Base-by-base conservation (phyloP, 2,329 filamentous ascomycete species). In the Colletotrichum nymphaeae region DNA sequence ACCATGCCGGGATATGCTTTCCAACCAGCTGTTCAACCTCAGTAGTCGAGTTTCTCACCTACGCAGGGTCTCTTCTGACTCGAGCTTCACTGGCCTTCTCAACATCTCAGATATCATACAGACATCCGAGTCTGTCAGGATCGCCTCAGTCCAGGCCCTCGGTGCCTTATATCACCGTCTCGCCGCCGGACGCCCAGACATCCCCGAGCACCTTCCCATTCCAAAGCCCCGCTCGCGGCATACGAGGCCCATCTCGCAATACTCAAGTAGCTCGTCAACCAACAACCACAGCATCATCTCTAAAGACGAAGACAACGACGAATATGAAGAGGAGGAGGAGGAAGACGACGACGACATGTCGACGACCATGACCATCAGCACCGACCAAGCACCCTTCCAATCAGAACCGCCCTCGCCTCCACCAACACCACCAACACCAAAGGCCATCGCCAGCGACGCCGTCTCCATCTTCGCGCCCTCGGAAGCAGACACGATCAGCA, bases 111-210 rank as follows among this genome's bases (percentile, higher is more conserved):
- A 80, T 64, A 76, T 80, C 19, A 77, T 84, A 22, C 76, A 79
- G 22, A 77, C 78, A 7, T 84, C 82, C 3, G 83, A 85, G 72
- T 76, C 77, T 4, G 80, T 79, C 3, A 81, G 83, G 16, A 35
- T 78, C 1, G 76, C 76, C 22, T 77, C 79, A 28, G 63, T 84
- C 9, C 76, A 77, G 16, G 82, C 83, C 6, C 76, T 85, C 19
- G 75, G 79, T 7, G 80, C 80, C n/a, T 80, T 80, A 52, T 84
- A 84, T 74, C 78, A 77, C 19, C 83, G 83, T 8, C 68, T 83
- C 11, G 81, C 81, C 5, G 72, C 76, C 14, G 76, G 78, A 19
- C 80, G 79, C 6, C 71, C 78, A 14, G 49, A 26, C 9, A 73
- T 83, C 2, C 82, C 83, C 16, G 76, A 74, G 56, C 75, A 77